Percentiles rank a stretch among this genome's conserved stretches.
phyloP scores from a whole-genome alignment of 2,329 filamentous ascomycete species.

The Arthrobotrys conoides region DNA sequence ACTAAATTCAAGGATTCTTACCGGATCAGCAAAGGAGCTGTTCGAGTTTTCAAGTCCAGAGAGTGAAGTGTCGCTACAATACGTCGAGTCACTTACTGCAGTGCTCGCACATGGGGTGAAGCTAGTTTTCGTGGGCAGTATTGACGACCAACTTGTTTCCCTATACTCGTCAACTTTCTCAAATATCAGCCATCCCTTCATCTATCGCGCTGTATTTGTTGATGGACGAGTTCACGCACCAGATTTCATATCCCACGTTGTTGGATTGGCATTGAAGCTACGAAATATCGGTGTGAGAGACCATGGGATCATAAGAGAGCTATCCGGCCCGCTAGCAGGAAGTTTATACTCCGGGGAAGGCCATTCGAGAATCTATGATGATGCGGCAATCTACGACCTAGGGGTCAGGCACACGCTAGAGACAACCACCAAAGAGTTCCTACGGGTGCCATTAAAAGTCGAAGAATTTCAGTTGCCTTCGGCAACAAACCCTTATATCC shows the following conservation, averaged over 20 bases:
- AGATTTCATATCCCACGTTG: constrained; percentile 92
- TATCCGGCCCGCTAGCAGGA: constrained; percentile 88
- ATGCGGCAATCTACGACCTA: constrained; percentile 85
- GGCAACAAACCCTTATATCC: constrained; percentile 69
- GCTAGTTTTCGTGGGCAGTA: constrained; percentile 90
- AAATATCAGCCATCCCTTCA: constrained; percentile 88
- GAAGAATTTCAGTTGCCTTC: constrained; percentile 63
- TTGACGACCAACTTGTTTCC: constrained; percentile 96
- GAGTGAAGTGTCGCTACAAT: constrained; percentile 85
- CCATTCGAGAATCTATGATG: constrained; percentile 93
- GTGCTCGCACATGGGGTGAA: constrained; percentile 84
- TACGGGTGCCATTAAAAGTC: constrained; percentile 61
- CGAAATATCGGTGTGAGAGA: constrained; percentile 94
- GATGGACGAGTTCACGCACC: constrained; percentile 92
- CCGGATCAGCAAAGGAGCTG: constrained; percentile 90
- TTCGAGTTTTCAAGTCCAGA: constrained; percentile 91
- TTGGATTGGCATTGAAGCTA: constrained; percentile 92
- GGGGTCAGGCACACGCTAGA: constrained; percentile 81
- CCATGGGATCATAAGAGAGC: constrained; percentile 90
- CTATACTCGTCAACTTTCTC: constrained; percentile 94
- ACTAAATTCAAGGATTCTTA: constrained; percentile 89
- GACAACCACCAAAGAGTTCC: constrained; percentile 71
- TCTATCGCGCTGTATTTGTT: constrained; percentile 95
- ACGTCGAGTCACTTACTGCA: constrained; percentile 80
- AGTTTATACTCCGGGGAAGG: constrained; percentile 93